A percentile compares a stretch with the other conserved stretches of the same genome.
These are phyloP conservation scores for Boletus eberwhitei DNA, from an alignment of 768 basidiomycete species.

Conservation along the genomic window DNA sequence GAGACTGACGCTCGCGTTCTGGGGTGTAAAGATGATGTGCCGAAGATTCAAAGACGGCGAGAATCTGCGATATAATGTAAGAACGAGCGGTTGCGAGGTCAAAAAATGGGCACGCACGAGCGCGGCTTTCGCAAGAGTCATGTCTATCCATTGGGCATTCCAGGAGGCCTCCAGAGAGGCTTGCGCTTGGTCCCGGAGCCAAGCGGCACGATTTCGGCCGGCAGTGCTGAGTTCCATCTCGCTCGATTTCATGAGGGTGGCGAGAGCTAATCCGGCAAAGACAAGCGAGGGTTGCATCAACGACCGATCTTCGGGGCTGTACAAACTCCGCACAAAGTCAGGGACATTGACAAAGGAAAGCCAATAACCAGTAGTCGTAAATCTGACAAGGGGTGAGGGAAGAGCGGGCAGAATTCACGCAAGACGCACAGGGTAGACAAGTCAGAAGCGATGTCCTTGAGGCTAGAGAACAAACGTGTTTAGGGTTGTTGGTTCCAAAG, in stretches of 20 bases:
- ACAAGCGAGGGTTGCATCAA: constrained; percentile 71
- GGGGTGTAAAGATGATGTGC: constrained; percentile 64
- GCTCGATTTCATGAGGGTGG: constrained; percentile 70
- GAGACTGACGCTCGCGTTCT: constrained; percentile 48
- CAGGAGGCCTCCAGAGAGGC: constrained; percentile 50
- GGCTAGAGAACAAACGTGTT: constrained; percentile 28
- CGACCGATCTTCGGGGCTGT: constrained; percentile 48
- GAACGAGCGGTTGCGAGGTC: not conserved
- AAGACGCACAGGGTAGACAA: constrained; percentile 48
- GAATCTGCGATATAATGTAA: constrained; percentile 45
- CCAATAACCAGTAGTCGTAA: constrained; percentile 60
- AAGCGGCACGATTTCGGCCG: constrained; percentile 58
- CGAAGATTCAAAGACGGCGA: constrained; percentile 75
- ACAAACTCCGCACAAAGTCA: constrained; percentile 51
- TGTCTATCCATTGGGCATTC: constrained; percentile 51
- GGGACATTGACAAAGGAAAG: constrained; percentile 65
- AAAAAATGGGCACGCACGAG: constrained; percentile 40
- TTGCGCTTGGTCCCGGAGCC: constrained; percentile 56
- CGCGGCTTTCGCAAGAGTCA: constrained; percentile 69
- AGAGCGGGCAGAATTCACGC: not conserved
- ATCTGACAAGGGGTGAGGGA: constrained; percentile 40
- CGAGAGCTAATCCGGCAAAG: constrained; percentile 64
- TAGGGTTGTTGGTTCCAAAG: not conserved
- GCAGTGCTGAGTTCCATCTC: constrained; percentile 51
- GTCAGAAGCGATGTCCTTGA: constrained; percentile 49